These are phyloP conservation scores for Metroxylon sagu DNA, from an alignment of 176 grass and related monocot genomes.

Conservation along the genomic window DNA sequence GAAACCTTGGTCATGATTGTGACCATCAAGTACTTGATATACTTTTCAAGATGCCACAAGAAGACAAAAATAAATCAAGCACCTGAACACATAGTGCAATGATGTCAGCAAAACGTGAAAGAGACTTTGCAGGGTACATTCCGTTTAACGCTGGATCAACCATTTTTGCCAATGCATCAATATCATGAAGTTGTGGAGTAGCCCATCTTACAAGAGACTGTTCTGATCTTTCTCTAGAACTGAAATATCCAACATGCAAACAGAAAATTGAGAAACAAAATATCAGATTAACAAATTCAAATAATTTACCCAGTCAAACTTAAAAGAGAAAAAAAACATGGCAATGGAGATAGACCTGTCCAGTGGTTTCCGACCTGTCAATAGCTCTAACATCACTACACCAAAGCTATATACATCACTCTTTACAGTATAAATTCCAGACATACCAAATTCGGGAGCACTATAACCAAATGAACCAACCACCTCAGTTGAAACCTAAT, in stretches of 20 bases:
- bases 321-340: slow-evolving; percentile 7
- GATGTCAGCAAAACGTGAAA: slow-evolving; percentile 91
- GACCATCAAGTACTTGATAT: too few relatives aligned
- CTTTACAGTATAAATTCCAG: slow-evolving; percentile 89
- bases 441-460: slow-evolving; percentile 96
- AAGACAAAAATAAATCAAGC: slow-evolving; percentile 7
- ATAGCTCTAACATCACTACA: slow-evolving; percentile 94
- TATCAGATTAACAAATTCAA: neutral
- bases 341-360: slow-evolving; percentile 55
- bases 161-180: slow-evolving; percentile 93
- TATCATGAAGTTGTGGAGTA: slow-evolving; percentile 95
- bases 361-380: slow-evolving; percentile 86
- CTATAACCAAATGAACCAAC: slow-evolving; percentile 98
- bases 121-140: slow-evolving; percentile 97
- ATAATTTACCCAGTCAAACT: neutral
- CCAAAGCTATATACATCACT: slow-evolving; percentile 99
- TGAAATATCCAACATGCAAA: slow-evolving; percentile 27
- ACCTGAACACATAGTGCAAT: slow-evolving; percentile 97
- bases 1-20: too few relatives aligned
- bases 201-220: slow-evolving; percentile 98
- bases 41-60: neutral
- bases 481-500: slow-evolving; percentile 69
- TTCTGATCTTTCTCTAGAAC: slow-evolving; percentile 81
- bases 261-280: slow-evolving; percentile 5
- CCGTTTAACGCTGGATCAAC: slow-evolving; percentile 92